Conservation (phyloP, 148 eudicot genomes). For the Fallopia convolvulus region DNA sequence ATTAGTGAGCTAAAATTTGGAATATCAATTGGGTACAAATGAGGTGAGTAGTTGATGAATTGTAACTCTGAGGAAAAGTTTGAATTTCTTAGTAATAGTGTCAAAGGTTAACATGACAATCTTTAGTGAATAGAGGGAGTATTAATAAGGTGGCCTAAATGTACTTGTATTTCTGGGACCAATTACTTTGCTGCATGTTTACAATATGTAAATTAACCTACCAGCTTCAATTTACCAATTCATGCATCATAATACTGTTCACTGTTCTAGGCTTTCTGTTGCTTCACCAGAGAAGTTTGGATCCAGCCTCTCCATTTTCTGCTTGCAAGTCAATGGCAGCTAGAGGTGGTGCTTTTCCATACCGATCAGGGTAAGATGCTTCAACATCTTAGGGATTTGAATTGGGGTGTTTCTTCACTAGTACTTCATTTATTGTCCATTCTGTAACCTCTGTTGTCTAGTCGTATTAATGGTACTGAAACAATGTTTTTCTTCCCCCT, state of each 20-base stretch:
- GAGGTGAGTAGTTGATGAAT: too few species aligned
- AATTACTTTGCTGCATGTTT: too few species aligned
- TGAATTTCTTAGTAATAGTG: too few species aligned
- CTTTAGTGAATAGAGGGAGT: too few species aligned
- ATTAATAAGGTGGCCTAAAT: too few species aligned
- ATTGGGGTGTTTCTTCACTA: background rate
- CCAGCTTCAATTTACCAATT: too few species aligned
- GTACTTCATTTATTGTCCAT: background rate
- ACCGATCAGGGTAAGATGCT: slow-evolving; percentile 9
- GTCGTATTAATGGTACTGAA: background rate
- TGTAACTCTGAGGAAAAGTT: too few species aligned
- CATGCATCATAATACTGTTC: background rate
- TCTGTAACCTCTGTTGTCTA: background rate
- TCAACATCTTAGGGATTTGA: background rate
- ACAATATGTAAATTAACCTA: too few species aligned
- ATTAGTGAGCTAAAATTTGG: too few species aligned
- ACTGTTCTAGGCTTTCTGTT: background rate
- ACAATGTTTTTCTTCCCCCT: background rate
- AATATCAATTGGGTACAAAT: too few species aligned
- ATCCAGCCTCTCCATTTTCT: background rate
- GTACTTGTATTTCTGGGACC: too few species aligned
- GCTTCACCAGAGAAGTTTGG: slow-evolving; percentile 1
- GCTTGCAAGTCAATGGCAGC: slow-evolving; percentile 1
- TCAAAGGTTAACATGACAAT: too few species aligned
- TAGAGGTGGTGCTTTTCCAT: slow-evolving; percentile 14